Percentiles rank a stretch among this genome's conserved stretches.
phyloP scores from a whole-genome alignment of 495 filamentous ascomycete species.

The Hamigera avellanea region DNA sequence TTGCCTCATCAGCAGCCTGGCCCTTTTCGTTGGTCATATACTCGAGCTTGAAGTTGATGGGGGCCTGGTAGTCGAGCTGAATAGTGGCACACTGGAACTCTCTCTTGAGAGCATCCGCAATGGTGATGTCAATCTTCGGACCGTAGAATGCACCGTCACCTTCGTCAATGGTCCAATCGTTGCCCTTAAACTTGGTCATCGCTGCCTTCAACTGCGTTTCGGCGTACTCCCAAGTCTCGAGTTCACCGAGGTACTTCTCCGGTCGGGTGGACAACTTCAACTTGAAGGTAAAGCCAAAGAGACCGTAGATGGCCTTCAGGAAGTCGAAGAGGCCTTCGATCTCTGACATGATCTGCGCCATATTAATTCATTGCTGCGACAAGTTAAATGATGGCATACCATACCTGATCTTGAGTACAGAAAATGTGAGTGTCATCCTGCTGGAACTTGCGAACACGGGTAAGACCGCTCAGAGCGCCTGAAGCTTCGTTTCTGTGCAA shows the following conservation, averaged over 20 bases:
- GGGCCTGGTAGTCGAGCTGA: constrained; percentile 92
- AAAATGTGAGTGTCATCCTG: constrained; percentile 97
- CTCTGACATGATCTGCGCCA: constrained; percentile 61
- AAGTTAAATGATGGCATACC: constrained; percentile 1
- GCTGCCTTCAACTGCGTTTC: constrained; percentile 68
- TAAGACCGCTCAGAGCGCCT: constrained; percentile 80
- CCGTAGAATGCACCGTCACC: constrained; percentile 98
- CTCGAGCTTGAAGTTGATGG: constrained; percentile 71
- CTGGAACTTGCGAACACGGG: constrained; percentile 82
- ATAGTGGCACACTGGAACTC: constrained; percentile 93
- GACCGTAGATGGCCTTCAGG: constrained; percentile 68
- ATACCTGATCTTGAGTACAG: constrained; percentile 63
- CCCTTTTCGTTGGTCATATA: constrained; percentile 62
- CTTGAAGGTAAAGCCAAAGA: constrained; percentile 92
- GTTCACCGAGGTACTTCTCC: constrained; percentile 78
- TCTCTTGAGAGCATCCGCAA: constrained; percentile 65
- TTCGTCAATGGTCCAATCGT: constrained; percentile 77
- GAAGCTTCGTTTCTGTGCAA: constrained; percentile 92
- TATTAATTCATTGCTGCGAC: constrained; percentile 5
- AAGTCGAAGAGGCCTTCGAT: constrained; percentile 86
- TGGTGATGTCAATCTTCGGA: constrained; percentile 89
- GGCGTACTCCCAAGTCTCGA: constrained; percentile 81
- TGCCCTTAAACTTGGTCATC: constrained; percentile 65
- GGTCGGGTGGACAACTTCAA: constrained; percentile 90
- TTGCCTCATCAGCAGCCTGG: constrained; percentile 23